Evolutionary conservation across 208 protist genomes (phyloP), one percentile per base, ranked within the genome.

Genomic region (Trypanosomatidae sp.): DNA sequence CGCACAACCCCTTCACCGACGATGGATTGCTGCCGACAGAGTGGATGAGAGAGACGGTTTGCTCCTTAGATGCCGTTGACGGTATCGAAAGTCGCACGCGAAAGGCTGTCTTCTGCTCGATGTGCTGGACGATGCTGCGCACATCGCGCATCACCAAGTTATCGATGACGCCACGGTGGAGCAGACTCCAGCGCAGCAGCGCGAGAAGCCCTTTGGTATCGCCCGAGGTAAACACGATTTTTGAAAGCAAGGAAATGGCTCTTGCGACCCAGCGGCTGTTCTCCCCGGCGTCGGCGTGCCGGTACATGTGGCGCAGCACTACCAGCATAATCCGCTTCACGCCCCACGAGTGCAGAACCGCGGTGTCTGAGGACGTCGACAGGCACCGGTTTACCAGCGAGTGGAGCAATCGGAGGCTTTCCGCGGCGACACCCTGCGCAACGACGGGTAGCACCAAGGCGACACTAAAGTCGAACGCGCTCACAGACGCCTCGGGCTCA

Each of bases 401-500:
- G 79, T 94, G 84, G 13, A 96, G 74, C 9, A 91, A 62, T 19
- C 73, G 60, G 41, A 96, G 67, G 67, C 83, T 85, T 13, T 72
- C 66, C 47, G 78, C 25, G 7, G 84, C 62, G 68, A 87, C 81
- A 28, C 79, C 49, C 46, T 83, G 49, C 74, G 67, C 66, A 39
- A 84, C 19, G n/a, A 85, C 66, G 7, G 80, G 76, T 1, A 82
- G 33, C 53, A 78, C 71, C 58, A 95, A 64, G 8, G 86, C 87
- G 25, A 95, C 82, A 19, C 77, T 82, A 71, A 89, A 93, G 62
- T 95, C 91, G 62, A 93, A 76, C 9, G 85, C 60, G 74, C 76
- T 82, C 22, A 95, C 78, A 22, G 76, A 43, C 8, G 71, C 50
- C 15, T 80, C 60, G 13, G 74, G 60, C 56, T 86, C 70, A 0